These are phyloP conservation scores for Postia placenta DNA, from an alignment of 768 basidiomycete species.

Conservation along the genomic window DNA sequence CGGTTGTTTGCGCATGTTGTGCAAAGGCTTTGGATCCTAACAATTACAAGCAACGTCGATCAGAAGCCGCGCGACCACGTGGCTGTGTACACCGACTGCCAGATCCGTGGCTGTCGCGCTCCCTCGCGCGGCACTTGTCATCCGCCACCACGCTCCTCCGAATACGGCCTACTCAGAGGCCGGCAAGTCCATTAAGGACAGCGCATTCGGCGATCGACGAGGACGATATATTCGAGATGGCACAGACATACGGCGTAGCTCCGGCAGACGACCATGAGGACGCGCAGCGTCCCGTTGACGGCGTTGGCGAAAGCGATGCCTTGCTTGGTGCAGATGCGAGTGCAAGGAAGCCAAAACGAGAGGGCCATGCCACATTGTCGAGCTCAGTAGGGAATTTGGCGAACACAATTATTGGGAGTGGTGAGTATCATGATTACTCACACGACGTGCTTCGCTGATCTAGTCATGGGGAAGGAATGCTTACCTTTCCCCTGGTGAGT, in stretches of 20 bases:
- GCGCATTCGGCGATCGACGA: conserved; percentile 4
- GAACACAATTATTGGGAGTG: conserved; percentile 91
- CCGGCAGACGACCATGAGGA: conserved; percentile 24
- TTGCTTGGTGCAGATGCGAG: conserved; percentile 44
- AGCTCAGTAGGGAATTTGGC: conserved; percentile 75
- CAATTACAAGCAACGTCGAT: conserved; percentile 18
- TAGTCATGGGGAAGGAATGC: conserved; percentile 56
- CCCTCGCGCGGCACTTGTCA: conserved; percentile 2
- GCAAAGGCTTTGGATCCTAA: conserved; percentile 24
- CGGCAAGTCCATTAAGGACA: background rate
- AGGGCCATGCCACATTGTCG: conserved; percentile 63
- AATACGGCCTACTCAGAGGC: background rate
- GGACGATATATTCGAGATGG: conserved; percentile 49
- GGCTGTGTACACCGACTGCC: conserved; percentile 2
- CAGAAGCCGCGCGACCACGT: background rate
- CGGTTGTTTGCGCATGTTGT: conserved; percentile 23
- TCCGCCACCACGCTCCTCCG: background rate
- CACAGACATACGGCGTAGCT: conserved; percentile 56
- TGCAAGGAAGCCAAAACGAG: conserved; percentile 27
- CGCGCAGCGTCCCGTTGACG: conserved; percentile 23
- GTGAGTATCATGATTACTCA: conserved; percentile 35
- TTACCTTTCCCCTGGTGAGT: conserved; percentile 78
- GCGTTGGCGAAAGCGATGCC: conserved; percentile 48
- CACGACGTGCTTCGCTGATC: background rate
- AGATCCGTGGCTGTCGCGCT: conserved; percentile 8